A percentile compares a stretch with the other conserved stretches of the same genome.
Evolutionary conservation across 1,284 basidiomycete genomes (phyloP).

Genomic region (Rhizoctonia solani): DNA sequence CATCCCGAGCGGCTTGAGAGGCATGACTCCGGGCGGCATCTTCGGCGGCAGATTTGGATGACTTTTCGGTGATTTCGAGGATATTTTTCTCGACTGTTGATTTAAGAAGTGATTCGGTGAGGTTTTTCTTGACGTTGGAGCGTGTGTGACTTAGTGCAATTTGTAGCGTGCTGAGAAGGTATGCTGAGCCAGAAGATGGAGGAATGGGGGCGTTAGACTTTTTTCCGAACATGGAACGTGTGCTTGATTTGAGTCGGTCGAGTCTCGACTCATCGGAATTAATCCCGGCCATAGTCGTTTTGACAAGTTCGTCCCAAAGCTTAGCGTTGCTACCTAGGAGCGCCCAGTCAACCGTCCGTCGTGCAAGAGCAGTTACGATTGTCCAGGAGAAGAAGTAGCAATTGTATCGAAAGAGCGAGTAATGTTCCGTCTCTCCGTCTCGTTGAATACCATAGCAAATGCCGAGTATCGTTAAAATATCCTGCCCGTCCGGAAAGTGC

Average conservation of each 20-base stretch:
- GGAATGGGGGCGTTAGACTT: too few species aligned
- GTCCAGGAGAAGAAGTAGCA: too few species aligned
- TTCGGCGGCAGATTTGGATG: neutral
- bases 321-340: neutral
- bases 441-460: conserved; percentile 22
- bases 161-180: conserved; percentile 3
- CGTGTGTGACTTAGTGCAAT: conserved; percentile 3
- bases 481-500: conserved; percentile 6
- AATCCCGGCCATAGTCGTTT: neutral
- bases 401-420: conserved; percentile 19
- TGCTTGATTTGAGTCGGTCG: too few species aligned
- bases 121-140: neutral
- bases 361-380: conserved; percentile 4
- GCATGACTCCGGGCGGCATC: conserved; percentile 6
- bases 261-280: neutral
- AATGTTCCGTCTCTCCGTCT: neutral
- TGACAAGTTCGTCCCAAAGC: conserved; percentile 19
- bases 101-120: neutral
- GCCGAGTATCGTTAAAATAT: conserved; percentile 9
- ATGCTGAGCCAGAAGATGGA: too few species aligned
- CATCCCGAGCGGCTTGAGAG: conserved; percentile 3
- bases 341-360: conserved; percentile 10
- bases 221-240: too few species aligned
- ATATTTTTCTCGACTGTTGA: neutral
- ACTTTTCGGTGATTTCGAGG: neutral